Evolutionary conservation across 805 yeast species (phyloP).

Genomic region (Candida sonorensis): DNA sequence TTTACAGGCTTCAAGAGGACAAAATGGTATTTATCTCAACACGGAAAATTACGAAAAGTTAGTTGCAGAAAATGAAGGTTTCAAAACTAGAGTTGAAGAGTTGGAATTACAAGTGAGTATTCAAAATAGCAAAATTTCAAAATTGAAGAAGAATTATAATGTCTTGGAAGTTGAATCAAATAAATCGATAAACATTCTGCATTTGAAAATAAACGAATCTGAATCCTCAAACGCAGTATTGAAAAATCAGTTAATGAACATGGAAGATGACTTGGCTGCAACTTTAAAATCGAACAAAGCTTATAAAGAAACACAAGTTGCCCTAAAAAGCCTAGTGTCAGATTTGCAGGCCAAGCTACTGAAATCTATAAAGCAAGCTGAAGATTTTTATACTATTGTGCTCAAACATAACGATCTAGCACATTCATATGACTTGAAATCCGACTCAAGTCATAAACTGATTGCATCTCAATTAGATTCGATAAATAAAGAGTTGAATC

Average conservation of each 20-base stretch:
- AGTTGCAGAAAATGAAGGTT: slow-evolving; percentile 40
- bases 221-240: too few relatives aligned
- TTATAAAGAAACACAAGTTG: slow-evolving; percentile 11
- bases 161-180: slow-evolving; percentile 9
- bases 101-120: slow-evolving; percentile 40
- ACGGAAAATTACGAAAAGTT: slow-evolving; percentile 38
- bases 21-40: slow-evolving; percentile 62
- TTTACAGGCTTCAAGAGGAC: slow-evolving; percentile 53
- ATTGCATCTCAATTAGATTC: too few relatives aligned
- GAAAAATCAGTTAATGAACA: too few relatives aligned
- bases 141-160: slow-evolving; percentile 35
- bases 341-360: slow-evolving; percentile 5
- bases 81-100: slow-evolving; percentile 42
- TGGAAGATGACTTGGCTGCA: too few relatives aligned
- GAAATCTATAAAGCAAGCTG: slow-evolving; percentile 4
- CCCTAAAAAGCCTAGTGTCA: slow-evolving; percentile 4
- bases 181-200: too few relatives aligned
- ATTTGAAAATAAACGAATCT: too few relatives aligned
- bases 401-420: slow-evolving; percentile 2
- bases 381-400: slow-evolving; percentile 5
- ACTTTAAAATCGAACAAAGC: too few relatives aligned
- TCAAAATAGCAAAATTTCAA: slow-evolving; percentile 40
- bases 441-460: too few relatives aligned
- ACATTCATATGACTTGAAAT: not conserved
- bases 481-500: not conserved